Evolutionary conservation across 1,284 basidiomycete species (phyloP), one percentile per base, ranked within the genome.

Genomic region (Ustilago esculenta): DNA sequence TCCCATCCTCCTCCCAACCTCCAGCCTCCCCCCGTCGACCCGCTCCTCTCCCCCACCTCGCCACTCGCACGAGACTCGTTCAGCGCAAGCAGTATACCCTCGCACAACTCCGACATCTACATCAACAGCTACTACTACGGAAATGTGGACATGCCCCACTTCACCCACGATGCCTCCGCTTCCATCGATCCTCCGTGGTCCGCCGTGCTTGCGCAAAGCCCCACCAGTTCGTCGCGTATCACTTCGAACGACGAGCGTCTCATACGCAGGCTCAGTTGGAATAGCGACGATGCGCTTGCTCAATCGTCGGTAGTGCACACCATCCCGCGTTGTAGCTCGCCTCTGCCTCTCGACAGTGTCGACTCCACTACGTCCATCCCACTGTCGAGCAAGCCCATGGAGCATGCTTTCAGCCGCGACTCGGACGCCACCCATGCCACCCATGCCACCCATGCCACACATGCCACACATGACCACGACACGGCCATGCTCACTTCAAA

Each of bases 101-200:
- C 49, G 27, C 61, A 61, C 45, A 58, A 56, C 24, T 73, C 71
- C 27, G 59, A 61, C 23, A 59, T 59, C 40, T 73, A 66, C 58
- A 70, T 73, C 57, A 70, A 66, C 52, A 61, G 57, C 56, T 73
- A 73, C 44, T 73, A 73, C 45, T 73, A 73, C 44, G 71, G 71
- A 39, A 73, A 73, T 36, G 40, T 40, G 17, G 46, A 73, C 29
- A 73, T 73, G 67, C 54, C 61, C n/a, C 66, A 73, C n/a, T 25
- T 70, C 3, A 24, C 30, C 14, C 7, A 36, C 1, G 27, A 15
- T 15, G 15, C 43, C 4, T 37, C 67, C 18, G 15, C 43, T 7
- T 37, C 67, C 27, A 52, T 36, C 17, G 32, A 32, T 17, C 25
- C 54, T 5, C 49, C 40, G 15, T 59, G 63, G 63, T 40, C 47